Conservation (phyloP, 176 grass and related monocot species). For the Zoysia japonica region DNA sequence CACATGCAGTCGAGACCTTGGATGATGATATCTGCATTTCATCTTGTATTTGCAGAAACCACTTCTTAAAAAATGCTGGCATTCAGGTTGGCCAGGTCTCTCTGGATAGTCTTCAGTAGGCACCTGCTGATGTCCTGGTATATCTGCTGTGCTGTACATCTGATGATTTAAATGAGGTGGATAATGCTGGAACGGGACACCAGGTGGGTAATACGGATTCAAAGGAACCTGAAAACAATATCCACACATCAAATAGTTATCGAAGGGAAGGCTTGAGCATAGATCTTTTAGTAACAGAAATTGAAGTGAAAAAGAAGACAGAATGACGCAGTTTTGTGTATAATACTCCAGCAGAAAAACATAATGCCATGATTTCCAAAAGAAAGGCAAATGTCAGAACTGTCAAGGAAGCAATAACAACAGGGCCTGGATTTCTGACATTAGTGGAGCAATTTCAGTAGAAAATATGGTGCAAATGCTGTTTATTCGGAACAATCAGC, state of each 20-base stretch:
- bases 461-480: too few relatives aligned
- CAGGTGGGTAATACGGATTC: constrained; percentile 61
- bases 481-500: too few relatives aligned
- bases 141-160: constrained; percentile 46
- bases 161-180: constrained; percentile 50
- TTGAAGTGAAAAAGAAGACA: not conserved
- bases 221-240: constrained; percentile 59
- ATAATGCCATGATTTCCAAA: not conserved
- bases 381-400: too few relatives aligned
- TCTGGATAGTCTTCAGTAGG: constrained; percentile 73
- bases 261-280: constrained; percentile 27
- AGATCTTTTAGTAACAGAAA: not conserved
- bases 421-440: too few relatives aligned
- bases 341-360: not conserved
- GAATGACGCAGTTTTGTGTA: not conserved
- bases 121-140: constrained; percentile 51
- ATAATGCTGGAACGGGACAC: constrained; percentile 59
- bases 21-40: constrained; percentile 84
- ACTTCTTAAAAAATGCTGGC: constrained; percentile 79
- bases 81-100: constrained; percentile 83
- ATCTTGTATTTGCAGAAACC: constrained; percentile 80
- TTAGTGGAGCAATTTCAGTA: too few relatives aligned
- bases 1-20: constrained; percentile 41
- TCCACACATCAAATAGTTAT: constrained; percentile 21
- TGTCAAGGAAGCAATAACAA: too few relatives aligned